Evolutionary conservation across 768 basidiomycete genomes (phyloP).

Genomic region (Tylopilus plumbeoviolaceoides): DNA sequence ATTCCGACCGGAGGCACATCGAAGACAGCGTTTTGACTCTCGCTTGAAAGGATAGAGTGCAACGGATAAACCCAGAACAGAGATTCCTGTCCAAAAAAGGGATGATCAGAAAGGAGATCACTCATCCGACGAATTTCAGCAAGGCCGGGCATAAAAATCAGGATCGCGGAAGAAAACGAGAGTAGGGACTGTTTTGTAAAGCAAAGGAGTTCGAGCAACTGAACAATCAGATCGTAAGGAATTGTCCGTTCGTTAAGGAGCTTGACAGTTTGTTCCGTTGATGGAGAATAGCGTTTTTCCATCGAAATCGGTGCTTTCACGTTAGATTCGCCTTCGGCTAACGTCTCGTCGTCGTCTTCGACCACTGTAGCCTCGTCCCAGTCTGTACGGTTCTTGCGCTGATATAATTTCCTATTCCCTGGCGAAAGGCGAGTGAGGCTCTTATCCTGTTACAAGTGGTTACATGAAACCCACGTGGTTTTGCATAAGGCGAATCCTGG

Average conservation of each 20-base stretch:
- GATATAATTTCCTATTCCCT: conserved; percentile 65
- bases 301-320: conserved; percentile 41
- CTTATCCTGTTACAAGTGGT: neutral
- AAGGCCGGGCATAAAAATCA: conserved; percentile 94
- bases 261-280: conserved; percentile 75
- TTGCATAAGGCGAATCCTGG: conserved; percentile 78
- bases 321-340: conserved; percentile 16
- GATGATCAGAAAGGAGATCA: conserved; percentile 77
- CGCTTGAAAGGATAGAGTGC: conserved; percentile 90
- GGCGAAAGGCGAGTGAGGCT: conserved; percentile 1
- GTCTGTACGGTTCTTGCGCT: conserved; percentile 58
- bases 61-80: conserved; percentile 78
- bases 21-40: conserved; percentile 88
- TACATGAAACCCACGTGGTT: conserved; percentile 48
- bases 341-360: conserved; percentile 62
- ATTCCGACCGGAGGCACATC: conserved; percentile 76
- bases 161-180: conserved; percentile 70
- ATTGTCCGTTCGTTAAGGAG: conserved; percentile 84
- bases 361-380: conserved; percentile 73
- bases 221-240: conserved; percentile 86
- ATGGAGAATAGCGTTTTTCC: conserved; percentile 76
- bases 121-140: conserved; percentile 88
- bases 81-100: conserved; percentile 55
- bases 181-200: conserved; percentile 52
- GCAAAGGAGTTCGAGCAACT: conserved; percentile 79